Conservation (phyloP, 495 filamentous ascomycete species). For the Pyrenula aspistea region DNA sequence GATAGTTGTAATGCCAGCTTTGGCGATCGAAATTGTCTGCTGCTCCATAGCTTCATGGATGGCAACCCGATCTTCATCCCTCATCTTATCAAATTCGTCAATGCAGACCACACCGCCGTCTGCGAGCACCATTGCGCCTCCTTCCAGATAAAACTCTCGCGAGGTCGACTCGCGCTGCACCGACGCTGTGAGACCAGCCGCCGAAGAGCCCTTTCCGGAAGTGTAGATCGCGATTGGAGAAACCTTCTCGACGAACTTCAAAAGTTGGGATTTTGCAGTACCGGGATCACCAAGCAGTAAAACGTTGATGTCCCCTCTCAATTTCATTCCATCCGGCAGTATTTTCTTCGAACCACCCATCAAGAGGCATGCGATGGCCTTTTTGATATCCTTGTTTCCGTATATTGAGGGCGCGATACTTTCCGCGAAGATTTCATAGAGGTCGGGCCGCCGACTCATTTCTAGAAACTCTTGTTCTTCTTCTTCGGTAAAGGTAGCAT, state of each 20-base stretch:
- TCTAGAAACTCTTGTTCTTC: slow-evolving; percentile 97
- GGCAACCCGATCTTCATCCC: slow-evolving; percentile 94
- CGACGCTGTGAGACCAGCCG: slow-evolving; percentile 94
- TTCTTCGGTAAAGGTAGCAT: slow-evolving; percentile 77
- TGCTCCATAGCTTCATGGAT: slow-evolving; percentile 99
- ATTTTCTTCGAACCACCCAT: slow-evolving; percentile 98
- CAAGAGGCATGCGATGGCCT: slow-evolving; percentile 90
- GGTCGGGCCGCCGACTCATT: slow-evolving; percentile 77
- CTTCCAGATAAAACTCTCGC: slow-evolving; percentile 95
- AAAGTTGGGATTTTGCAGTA: slow-evolving; percentile 93
- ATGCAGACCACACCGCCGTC: slow-evolving; percentile 98
- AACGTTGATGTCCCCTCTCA: slow-evolving; percentile 98
- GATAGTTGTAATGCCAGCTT: slow-evolving; percentile 97
- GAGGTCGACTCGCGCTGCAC: slow-evolving; percentile 88
- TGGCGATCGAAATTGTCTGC: slow-evolving; percentile 98
- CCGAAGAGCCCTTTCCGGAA: slow-evolving; percentile 96
- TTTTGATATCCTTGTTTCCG: slow-evolving; percentile 93
- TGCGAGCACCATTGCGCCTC: slow-evolving; percentile 96
- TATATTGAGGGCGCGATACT: slow-evolving; percentile 98
- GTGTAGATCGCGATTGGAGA: slow-evolving; percentile 98
- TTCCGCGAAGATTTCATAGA: slow-evolving; percentile 79
- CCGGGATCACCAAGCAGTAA: slow-evolving; percentile 94
- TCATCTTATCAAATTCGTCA: slow-evolving; percentile 99
- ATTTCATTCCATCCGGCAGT: slow-evolving; percentile 94
- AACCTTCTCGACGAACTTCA: slow-evolving; percentile 96